Percentiles rank a stretch among this genome's conserved stretches.
These are phyloP conservation scores for Phytopythium ostracodes DNA, from an alignment of 352 stramenopile species.

Conservation along the genomic window DNA sequence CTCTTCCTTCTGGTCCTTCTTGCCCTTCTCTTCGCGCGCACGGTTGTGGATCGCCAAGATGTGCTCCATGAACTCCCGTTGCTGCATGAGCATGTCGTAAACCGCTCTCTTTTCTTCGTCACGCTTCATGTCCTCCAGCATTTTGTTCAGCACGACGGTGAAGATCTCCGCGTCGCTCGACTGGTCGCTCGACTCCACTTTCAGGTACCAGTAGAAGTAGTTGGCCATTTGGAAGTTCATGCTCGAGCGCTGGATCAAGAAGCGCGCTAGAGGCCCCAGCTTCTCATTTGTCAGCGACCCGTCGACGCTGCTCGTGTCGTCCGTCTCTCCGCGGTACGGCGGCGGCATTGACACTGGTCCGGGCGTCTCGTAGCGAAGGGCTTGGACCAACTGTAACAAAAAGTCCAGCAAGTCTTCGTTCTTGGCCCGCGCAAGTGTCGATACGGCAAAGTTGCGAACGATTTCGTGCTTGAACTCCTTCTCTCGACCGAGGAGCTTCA, in stretches of 20 bases:
- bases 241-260: constrained; percentile 93
- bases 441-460: constrained; percentile 96
- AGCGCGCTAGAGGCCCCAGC: constrained; percentile 84
- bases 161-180: constrained; percentile 77
- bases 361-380: constrained; percentile 89
- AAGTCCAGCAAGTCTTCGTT: constrained; percentile 98
- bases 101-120: constrained; percentile 86
- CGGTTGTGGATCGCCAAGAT: constrained; percentile 92
- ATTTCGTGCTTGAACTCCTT: constrained; percentile 89
- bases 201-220: constrained; percentile 96
- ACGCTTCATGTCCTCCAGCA: constrained; percentile 93
- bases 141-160: constrained; percentile 78
- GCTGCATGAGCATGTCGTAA: constrained; percentile 89
- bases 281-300: constrained; percentile 41
- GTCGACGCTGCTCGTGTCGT: constrained; percentile 40
- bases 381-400: constrained; percentile 98
- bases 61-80: constrained; percentile 94
- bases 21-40: constrained; percentile 90
- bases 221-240: constrained; percentile 96
- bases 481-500: constrained; percentile 95
- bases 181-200: constrained; percentile 74
- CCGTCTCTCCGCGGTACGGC: constrained; percentile 26
- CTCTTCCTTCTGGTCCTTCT: constrained; percentile 96
- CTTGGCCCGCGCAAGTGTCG: constrained; percentile 91
- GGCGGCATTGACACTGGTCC: constrained; percentile 19